Evolutionary conservation across 345 rosid species (phyloP).

Genomic region (Salix arbutifolia): DNA sequence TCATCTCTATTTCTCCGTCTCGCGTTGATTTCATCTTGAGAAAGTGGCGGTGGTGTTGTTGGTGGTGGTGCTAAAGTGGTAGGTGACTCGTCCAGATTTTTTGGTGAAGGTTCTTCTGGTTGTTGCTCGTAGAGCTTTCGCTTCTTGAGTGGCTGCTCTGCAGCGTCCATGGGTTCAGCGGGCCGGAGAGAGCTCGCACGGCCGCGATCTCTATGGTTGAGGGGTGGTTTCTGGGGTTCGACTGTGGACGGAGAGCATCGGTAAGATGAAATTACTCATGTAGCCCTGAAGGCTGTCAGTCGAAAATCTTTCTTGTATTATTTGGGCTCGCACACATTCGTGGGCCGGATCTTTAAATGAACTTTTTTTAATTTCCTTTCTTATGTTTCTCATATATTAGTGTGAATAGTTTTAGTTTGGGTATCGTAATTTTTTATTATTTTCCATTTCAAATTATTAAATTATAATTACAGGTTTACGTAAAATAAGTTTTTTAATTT

Average conservation of each 20-base stretch:
- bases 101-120: constrained; percentile 23
- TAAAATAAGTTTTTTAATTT: too few relatives aligned
- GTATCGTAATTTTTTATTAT: too few relatives aligned
- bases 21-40: constrained; percentile 61
- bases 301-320: too few relatives aligned
- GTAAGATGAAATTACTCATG: background rate
- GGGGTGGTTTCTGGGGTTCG: background rate
- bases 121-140: constrained; percentile 62
- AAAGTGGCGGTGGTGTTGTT: constrained; percentile 41
- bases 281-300: background rate
- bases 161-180: constrained; percentile 20
- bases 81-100: constrained; percentile 16
- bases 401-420: too few relatives aligned
- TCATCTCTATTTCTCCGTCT: constrained; percentile 75
- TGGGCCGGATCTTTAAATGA: too few relatives aligned
- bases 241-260: background rate
- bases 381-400: too few relatives aligned
- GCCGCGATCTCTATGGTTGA: background rate
- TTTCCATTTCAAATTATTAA: too few relatives aligned
- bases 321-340: too few relatives aligned
- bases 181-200: background rate
- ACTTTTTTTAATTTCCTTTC: too few relatives aligned
- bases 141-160: constrained; percentile 94
- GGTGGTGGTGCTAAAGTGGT: constrained; percentile 38
- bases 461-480: too few relatives aligned